phyloP scores from a whole-genome alignment of 768 basidiomycete genomes.

The Neoboletus subvelutipes region DNA sequence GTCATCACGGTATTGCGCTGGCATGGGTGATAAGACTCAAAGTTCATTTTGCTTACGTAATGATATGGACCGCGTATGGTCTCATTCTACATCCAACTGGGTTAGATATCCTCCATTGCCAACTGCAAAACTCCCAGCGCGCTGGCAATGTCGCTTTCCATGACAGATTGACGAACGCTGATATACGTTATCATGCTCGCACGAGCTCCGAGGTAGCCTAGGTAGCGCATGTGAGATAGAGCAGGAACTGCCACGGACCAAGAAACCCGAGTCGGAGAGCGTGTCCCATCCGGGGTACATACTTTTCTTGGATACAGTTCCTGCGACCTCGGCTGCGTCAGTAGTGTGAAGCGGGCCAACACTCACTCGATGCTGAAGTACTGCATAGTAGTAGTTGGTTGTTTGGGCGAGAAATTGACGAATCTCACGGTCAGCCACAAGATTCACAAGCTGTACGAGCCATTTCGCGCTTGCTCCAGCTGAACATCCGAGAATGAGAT shows the following conservation, averaged over 20 bases:
- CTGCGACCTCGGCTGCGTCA: neutral
- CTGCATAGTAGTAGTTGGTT: too few species aligned
- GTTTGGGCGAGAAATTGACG: neutral
- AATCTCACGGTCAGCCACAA: neutral
- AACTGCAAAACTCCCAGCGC: neutral
- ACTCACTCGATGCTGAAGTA: too few species aligned
- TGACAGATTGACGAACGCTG: neutral
- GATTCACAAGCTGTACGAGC: too few species aligned
- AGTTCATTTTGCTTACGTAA: neutral
- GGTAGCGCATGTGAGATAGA: neutral
- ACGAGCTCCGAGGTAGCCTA: neutral
- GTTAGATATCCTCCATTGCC: neutral
- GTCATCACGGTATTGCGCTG: neutral
- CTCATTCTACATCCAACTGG: neutral
- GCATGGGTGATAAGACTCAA: neutral
- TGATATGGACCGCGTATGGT: neutral
- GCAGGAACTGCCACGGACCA: neutral
- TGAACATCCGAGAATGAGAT: neutral
- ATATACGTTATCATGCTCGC: neutral
- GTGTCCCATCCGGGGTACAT: neutral
- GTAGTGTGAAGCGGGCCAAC: neutral
- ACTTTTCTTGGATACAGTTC: neutral
- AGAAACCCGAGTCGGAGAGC: neutral
- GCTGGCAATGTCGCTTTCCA: neutral
- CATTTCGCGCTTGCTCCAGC: neutral